Evolutionary conservation across 2,329 filamentous ascomycete genomes (phyloP).

Genomic region (Davidsoniella neocaledoniae): DNA sequence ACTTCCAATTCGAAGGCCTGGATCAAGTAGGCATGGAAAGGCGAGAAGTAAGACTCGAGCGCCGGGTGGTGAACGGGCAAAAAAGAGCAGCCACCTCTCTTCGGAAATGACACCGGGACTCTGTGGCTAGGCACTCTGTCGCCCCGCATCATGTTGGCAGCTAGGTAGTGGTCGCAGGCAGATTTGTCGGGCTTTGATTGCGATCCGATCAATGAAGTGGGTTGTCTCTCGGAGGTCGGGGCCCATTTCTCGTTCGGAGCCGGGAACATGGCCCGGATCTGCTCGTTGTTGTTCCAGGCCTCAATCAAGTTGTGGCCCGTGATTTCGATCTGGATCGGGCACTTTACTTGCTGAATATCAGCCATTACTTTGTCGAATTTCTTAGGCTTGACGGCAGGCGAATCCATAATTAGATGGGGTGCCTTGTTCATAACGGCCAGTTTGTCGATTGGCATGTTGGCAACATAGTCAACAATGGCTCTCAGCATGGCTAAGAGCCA

Average conservation of each 20-base stretch:
- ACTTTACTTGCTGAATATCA: neutral
- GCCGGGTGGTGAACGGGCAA: neutral
- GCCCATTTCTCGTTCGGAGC: neutral
- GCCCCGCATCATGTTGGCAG: neutral
- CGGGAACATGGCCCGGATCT: neutral
- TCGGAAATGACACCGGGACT: too few relatives aligned
- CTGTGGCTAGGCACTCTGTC: too few relatives aligned
- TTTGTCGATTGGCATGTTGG: too few relatives aligned
- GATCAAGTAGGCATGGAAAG: conserved; percentile 1
- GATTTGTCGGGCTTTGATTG: neutral
- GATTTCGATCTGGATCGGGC: neutral
- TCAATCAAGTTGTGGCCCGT: neutral
- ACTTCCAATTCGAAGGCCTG: neutral
- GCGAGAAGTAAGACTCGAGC: neutral
- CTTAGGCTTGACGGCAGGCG: neutral
- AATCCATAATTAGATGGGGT: too few relatives aligned
- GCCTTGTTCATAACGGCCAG: too few relatives aligned
- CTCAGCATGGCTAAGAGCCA: neutral
- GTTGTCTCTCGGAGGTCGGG: neutral
- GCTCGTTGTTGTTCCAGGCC: neutral
- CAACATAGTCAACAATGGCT: neutral
- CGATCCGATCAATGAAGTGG: neutral
- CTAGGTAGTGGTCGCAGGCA: neutral
- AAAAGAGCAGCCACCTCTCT: neutral
- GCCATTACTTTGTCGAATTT: neutral